Conservation (phyloP, 805 yeast species). For the Saccharomycopsis fermentans region DNA sequence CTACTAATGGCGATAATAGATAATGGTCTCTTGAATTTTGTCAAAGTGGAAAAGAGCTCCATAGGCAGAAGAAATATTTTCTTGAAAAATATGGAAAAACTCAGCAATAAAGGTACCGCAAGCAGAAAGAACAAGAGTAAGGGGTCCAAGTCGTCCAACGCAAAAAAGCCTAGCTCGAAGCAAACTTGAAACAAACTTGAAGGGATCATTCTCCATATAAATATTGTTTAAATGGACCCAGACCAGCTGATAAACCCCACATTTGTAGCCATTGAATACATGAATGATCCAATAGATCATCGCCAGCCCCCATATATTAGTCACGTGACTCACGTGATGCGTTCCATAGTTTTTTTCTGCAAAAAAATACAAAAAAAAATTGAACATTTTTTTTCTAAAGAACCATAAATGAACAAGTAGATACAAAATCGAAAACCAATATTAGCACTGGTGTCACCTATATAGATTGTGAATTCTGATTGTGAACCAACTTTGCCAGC, state of each 20-base stretch:
- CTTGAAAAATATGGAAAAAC: conserved; percentile 1
- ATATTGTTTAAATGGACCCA: too few species aligned
- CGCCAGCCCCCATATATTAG: too few species aligned
- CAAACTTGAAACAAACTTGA: background rate
- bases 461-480: too few species aligned
- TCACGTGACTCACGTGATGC: background rate
- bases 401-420: background rate
- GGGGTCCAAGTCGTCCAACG: background rate
- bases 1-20: conserved; percentile 48
- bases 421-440: background rate
- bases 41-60: conserved; percentile 18
- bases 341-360: background rate
- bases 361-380: background rate
- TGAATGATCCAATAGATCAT: too few species aligned
- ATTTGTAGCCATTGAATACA: too few species aligned
- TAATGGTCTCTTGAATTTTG: conserved; percentile 51
- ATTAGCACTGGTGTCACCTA: too few species aligned
- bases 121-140: background rate
- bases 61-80: conserved; percentile 5
- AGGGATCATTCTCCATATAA: background rate
- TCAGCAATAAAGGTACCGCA: background rate
- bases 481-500: background rate
- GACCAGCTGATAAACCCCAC: too few species aligned
- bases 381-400: background rate
- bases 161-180: background rate